Evolutionary conservation across 2,329 filamentous ascomycete genomes (phyloP).

Genomic region (Aspergillus tubingensis): DNA sequence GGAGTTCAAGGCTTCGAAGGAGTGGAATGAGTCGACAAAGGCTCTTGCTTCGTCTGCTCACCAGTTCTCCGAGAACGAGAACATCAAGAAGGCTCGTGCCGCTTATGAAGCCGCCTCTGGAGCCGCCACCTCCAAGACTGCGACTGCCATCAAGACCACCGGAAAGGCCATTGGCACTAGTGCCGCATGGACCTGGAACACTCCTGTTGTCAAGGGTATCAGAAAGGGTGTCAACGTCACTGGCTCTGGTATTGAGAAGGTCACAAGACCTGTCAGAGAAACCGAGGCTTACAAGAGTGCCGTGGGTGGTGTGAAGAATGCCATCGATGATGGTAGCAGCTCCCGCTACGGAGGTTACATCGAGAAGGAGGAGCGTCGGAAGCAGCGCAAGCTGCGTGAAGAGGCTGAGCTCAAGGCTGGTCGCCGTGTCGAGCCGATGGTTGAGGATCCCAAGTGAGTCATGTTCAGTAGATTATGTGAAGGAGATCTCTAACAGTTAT

Average conservation of each 20-base stretch:
- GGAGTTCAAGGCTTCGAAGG: slow-evolving; percentile 95
- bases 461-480: neutral
- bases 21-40: slow-evolving; percentile 99
- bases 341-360: slow-evolving; percentile 95
- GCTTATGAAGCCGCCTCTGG: slow-evolving; percentile 86
- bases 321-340: slow-evolving; percentile 95
- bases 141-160: slow-evolving; percentile 79
- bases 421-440: slow-evolving; percentile 60
- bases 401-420: slow-evolving; percentile 59
- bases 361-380: slow-evolving; percentile 90
- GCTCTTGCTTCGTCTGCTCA: slow-evolving; percentile 85
- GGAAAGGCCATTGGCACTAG: slow-evolving; percentile 85
- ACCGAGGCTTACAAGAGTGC: slow-evolving; percentile 83
- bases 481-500: neutral
- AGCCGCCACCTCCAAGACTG: slow-evolving; percentile 75
- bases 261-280: slow-evolving; percentile 89
- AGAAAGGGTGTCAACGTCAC: slow-evolving; percentile 83
- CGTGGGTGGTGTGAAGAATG: slow-evolving; percentile 71
- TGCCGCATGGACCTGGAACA: slow-evolving; percentile 97
- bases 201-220: slow-evolving; percentile 85
- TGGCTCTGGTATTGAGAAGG: slow-evolving; percentile 85
- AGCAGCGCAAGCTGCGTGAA: slow-evolving; percentile 72
- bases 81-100: slow-evolving; percentile 78
- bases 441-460: slow-evolving; percentile 86
- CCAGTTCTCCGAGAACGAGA: slow-evolving; percentile 90